Conservation (phyloP, 2,329 filamentous ascomycete species). For the Triangularia setosa region DNA sequence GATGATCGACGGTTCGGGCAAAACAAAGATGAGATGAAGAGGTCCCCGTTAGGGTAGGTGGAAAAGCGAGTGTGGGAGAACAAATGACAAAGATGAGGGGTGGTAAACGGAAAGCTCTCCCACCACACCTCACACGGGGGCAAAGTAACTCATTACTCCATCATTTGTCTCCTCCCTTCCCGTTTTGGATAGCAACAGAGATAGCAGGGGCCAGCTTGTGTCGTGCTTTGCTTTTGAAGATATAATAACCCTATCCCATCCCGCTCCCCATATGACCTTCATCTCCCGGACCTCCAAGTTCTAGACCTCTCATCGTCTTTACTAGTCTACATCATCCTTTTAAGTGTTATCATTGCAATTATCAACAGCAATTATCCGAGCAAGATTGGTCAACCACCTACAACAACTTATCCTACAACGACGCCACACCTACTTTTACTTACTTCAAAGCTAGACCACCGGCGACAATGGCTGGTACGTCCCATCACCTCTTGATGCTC, state of each 20-base stretch:
- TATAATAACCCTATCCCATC: not conserved
- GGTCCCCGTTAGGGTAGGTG: not conserved
- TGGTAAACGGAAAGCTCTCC: not conserved
- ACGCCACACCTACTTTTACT: not conserved
- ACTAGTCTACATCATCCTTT: not conserved
- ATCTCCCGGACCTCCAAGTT: not conserved
- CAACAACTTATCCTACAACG: not conserved
- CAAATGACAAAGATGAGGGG: not conserved
- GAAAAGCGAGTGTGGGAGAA: not conserved
- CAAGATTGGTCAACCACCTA: not conserved
- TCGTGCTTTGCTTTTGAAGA: not conserved
- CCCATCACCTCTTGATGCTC: not conserved
- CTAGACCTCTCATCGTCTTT: not conserved
- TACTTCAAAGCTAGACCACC: not conserved
- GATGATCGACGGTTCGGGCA: not conserved
- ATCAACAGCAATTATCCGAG: not conserved
- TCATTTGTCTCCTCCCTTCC: not conserved
- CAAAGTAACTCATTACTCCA: not conserved
- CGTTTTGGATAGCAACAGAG: not conserved
- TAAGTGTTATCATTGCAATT: not conserved
- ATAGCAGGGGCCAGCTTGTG: not conserved
- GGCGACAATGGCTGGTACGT: slow-evolving; percentile 5
- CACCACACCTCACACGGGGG: not conserved
- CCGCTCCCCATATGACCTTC: not conserved
- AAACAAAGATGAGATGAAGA: not conserved